phyloP scores from a whole-genome alignment of 2,329 filamentous ascomycete species.

The Aspergillus thermomutatus region DNA sequence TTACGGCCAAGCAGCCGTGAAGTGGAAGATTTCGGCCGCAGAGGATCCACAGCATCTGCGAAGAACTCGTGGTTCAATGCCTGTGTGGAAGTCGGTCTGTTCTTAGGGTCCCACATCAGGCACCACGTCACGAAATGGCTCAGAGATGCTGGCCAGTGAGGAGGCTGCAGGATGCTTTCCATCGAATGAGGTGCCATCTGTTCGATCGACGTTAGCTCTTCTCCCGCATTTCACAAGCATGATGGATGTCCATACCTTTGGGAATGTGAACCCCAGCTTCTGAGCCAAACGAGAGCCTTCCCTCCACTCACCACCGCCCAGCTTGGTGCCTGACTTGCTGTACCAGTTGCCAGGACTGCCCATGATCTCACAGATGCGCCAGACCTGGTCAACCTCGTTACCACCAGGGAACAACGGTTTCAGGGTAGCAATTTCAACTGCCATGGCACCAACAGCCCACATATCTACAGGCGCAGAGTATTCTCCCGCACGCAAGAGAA shows the following conservation, averaged over 20 bases:
- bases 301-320: conserved; percentile 96
- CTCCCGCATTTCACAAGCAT: conserved; percentile 7
- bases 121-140: conserved; percentile 97
- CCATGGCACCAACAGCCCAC: conserved; percentile 98
- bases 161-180: conserved; percentile 85
- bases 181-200: conserved; percentile 96
- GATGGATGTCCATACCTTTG: conserved; percentile 55
- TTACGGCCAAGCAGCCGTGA: conserved; percentile 84
- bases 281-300: conserved; percentile 89
- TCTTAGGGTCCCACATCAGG: conserved; percentile 96
- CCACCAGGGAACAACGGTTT: conserved; percentile 96
- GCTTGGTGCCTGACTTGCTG: conserved; percentile 79
- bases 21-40: conserved; percentile 85
- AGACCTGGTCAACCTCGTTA: conserved; percentile 98
- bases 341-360: conserved; percentile 98
- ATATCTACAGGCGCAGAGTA: conserved; percentile 98
- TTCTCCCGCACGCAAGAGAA: conserved; percentile 86
- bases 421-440: conserved; percentile 91
- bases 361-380: conserved; percentile 99
- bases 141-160: conserved; percentile 86
- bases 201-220: conserved; percentile 6
- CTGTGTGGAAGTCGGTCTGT: conserved; percentile 84
- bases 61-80: conserved; percentile 97
- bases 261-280: conserved; percentile 97
- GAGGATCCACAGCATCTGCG: conserved; percentile 81